phyloP scores from a whole-genome alignment of 2,329 filamentous ascomycete species.

The Helminthosporium solani region DNA sequence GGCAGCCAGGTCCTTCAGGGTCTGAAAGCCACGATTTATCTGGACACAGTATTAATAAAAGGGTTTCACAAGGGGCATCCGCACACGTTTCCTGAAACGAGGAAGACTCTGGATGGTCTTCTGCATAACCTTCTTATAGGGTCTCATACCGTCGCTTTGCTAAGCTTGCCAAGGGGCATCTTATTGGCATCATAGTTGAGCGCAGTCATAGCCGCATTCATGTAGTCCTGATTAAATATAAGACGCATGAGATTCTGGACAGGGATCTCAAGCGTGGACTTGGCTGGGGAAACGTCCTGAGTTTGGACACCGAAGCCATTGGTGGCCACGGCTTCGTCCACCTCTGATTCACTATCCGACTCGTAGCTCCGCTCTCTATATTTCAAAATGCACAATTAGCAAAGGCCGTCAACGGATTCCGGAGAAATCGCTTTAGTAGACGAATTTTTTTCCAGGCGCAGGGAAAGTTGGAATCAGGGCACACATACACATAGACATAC shows the following conservation, averaged over 20 bases:
- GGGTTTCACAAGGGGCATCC: too few relatives aligned
- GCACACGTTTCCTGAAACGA: too few relatives aligned
- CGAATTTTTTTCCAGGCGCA: too few relatives aligned
- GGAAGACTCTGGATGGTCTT: too few relatives aligned
- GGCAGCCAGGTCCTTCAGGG: slow-evolving; percentile 72
- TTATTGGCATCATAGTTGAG: slow-evolving; percentile 75
- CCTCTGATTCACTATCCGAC: slow-evolving; percentile 60
- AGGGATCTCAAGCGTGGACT: slow-evolving; percentile 58
- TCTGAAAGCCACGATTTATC: slow-evolving; percentile 71
- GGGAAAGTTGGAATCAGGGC: too few relatives aligned
- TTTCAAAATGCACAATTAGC: too few relatives aligned
- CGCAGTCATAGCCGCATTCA: slow-evolving; percentile 64
- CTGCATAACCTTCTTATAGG: too few relatives aligned
- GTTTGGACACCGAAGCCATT: slow-evolving; percentile 34
- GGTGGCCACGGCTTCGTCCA: slow-evolving; percentile 28
- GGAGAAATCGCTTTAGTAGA: too few relatives aligned
- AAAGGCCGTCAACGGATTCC: too few relatives aligned
- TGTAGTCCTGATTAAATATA: slow-evolving; percentile 78
- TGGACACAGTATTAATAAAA: too few relatives aligned
- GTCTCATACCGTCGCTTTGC: slow-evolving; percentile 64
- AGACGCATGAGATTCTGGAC: slow-evolving; percentile 72
- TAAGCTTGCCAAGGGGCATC: slow-evolving; percentile 79
- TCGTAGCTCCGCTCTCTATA: slow-evolving; percentile 68
- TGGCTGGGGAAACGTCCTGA: slow-evolving; percentile 20
- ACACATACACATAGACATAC: slow-evolving; percentile 67